These are phyloP conservation scores for Stephanocyclus meneghinianus DNA, from an alignment of 352 stramenopile species.

Conservation along the genomic window DNA sequence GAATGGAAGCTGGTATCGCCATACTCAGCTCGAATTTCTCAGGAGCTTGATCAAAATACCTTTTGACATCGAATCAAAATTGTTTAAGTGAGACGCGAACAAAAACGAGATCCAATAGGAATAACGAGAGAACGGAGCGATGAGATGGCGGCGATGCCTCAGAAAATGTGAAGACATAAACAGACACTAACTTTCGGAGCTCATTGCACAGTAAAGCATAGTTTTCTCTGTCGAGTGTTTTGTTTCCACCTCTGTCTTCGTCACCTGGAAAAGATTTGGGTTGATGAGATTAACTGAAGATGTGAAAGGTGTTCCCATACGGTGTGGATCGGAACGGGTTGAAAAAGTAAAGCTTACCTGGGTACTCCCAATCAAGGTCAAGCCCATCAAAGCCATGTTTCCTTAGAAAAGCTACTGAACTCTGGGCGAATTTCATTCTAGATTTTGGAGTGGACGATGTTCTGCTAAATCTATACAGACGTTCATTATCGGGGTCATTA, in stretches of 20 bases:
- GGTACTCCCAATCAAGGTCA: slow-evolving; percentile 25
- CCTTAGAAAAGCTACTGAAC: slow-evolving; percentile 53
- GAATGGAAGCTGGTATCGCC: slow-evolving; percentile 48
- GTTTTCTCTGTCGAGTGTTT: slow-evolving; percentile 47
- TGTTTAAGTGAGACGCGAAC: too few species aligned
- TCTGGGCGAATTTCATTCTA: slow-evolving; percentile 57
- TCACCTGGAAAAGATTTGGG: slow-evolving; percentile 19
- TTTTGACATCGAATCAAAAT: background rate
- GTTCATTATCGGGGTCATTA: slow-evolving; percentile 62
- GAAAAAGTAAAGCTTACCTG: background rate
- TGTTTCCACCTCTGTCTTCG: slow-evolving; percentile 48
- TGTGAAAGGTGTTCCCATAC: background rate
- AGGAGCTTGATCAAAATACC: slow-evolving; percentile 55
- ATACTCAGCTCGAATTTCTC: slow-evolving; percentile 66
- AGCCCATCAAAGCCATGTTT: slow-evolving; percentile 56
- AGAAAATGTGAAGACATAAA: background rate
- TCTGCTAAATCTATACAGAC: slow-evolving; percentile 53
- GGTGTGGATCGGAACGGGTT: background rate
- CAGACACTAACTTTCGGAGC: slow-evolving; percentile 32
- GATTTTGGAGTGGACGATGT: slow-evolving; percentile 36
- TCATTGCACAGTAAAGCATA: slow-evolving; percentile 55
- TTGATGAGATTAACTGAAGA: background rate
- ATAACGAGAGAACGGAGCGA: background rate
- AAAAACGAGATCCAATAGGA: background rate
- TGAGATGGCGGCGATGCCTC: background rate